Base-by-base conservation (phyloP, 2,329 filamentous ascomycete species). In the Westerdykella sp. region DNA sequence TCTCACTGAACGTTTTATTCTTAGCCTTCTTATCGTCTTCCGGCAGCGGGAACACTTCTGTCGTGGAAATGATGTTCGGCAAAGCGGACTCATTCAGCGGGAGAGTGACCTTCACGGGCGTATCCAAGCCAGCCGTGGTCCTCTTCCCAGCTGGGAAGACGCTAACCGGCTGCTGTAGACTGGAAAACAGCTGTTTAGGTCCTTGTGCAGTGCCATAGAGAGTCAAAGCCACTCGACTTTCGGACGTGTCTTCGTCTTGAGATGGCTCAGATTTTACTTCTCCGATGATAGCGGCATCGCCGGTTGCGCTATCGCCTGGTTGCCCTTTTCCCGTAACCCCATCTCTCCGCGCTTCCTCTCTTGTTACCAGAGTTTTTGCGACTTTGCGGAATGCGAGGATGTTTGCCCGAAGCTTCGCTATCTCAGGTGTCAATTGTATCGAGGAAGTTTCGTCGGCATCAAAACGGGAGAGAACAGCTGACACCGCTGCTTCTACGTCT, bases 111-210 rank as follows among this genome's bases (percentile, higher is more conserved):
- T 73, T 68, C 36, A 71, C 65, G 7, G 68, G 63, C 11, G 66
- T 57, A 25, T 69, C 66, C 12, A 69, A 57, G 6, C 63, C 65
- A 39, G 32, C 60, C n/a, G 62, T 57, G 21, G 63, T 53, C 31
- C 60, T 60, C 36, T 61, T 53, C 1, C 66, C 63, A 13, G 55
- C 18, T n/a, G 62, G 44, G n/a, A 18, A 13, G 35, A 72, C 57
- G 28, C 68, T 63, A 1, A 59, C 48, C 11, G 72, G 69, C 42
- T 78, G 74, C 51, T 85, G 86, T 39, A 95, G 72, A 65, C 90
- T 95, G 4, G 91, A 95, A 63, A 93, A 96, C 4, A 96, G 73
- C 47, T 91, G 85, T 54, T 82, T 84, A 30, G 85, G 77, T 37
- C 81, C 81, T 1, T 83, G 81, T 34, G 85, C 85, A 53, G 82